Evolutionary conservation across 2,329 filamentous ascomycete genomes (phyloP).

Genomic region (Onygena corvina): DNA sequence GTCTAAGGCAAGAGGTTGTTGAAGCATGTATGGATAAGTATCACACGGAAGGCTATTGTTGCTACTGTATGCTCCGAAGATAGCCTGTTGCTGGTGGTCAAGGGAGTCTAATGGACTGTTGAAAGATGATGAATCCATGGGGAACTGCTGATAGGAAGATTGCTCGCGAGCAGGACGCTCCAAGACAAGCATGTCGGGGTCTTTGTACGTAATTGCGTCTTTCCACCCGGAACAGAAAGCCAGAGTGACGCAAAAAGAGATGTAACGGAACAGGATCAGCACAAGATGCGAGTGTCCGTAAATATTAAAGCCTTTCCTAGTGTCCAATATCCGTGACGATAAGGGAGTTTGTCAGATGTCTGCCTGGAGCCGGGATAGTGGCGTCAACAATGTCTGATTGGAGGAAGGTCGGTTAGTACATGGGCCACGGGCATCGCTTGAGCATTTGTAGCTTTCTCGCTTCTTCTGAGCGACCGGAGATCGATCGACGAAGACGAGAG

Average conservation of each 20-base stretch:
- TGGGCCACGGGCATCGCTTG: neutral
- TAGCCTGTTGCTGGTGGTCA: slow-evolving; percentile 10
- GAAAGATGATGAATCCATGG: slow-evolving; percentile 14
- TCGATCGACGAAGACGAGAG: neutral
- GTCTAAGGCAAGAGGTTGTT: slow-evolving; percentile 9
- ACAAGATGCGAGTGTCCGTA: neutral
- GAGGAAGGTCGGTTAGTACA: slow-evolving; percentile 1
- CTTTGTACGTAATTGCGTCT: neutral
- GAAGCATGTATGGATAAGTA: slow-evolving; percentile 13
- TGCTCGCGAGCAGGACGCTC: slow-evolving; percentile 14
- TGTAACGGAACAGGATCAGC: neutral
- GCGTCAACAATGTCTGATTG: neutral
- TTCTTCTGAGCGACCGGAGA: neutral
- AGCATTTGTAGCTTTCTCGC: neutral
- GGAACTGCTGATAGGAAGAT: slow-evolving; percentile 14
- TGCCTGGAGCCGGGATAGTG: too few relatives aligned
- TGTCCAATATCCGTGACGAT: neutral
- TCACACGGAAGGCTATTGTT: slow-evolving; percentile 8
- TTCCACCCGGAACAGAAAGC: neutral
- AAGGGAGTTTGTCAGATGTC: neutral
- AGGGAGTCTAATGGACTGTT: slow-evolving; percentile 8
- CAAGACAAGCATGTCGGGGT: slow-evolving; percentile 15
- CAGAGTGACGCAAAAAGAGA: neutral
- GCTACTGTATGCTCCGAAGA: slow-evolving; percentile 13
- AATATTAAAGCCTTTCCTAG: neutral